Evolutionary conservation across 108 stramenopile species (phyloP), one percentile per base, ranked within the genome.

Genomic region (Conticribra guillardii): DNA sequence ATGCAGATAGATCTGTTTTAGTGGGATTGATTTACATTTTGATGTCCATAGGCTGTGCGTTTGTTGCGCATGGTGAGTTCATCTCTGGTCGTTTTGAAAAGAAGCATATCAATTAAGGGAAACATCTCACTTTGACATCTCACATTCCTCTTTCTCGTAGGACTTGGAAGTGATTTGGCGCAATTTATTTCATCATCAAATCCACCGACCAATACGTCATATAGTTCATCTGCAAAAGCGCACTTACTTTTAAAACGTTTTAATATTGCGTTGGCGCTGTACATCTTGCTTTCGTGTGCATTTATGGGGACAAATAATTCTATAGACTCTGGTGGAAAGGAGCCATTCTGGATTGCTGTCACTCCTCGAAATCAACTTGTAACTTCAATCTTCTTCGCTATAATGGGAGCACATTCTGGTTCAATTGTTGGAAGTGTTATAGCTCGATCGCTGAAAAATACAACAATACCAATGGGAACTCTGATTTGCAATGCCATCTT

Each of bases 401-500:
- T 64, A 16, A 9, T 22, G 22, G 73, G 73, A 8, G 64, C 73
- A 19, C 49, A 37, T 28, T 33, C 60, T 0, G 73, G 73, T 18
- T 49, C 58, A 46, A 28, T 59, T 7, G 30, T 65, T 18, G 53
- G 62, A 34, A 58, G 21, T 14, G 2, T 65, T 4, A 28, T 62
- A 15, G 29, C 64, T 9, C 7, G 48, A 29, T 28, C 19, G 0
- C 11, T 31, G 64, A 51, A 30, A 18, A 51, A 66, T 46, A n/a
- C 64, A 44, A 34, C 44, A 34, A 65, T 74, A 9, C 76, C 76
- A 22, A 60, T 65, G 31, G 76, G 63, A 9, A 78, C 76, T 14
- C 31, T 78, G n/a, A 50, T 70, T 19, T 70, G 64, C 69, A 78
- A 78, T 59, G 47, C 68, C 27, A 47, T 64, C 0, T 78, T 78